Evolutionary conservation across 2,329 filamentous ascomycete species (phyloP), one percentile per base, ranked within the genome.

Genomic region (Amylocarpus encephaloides): DNA sequence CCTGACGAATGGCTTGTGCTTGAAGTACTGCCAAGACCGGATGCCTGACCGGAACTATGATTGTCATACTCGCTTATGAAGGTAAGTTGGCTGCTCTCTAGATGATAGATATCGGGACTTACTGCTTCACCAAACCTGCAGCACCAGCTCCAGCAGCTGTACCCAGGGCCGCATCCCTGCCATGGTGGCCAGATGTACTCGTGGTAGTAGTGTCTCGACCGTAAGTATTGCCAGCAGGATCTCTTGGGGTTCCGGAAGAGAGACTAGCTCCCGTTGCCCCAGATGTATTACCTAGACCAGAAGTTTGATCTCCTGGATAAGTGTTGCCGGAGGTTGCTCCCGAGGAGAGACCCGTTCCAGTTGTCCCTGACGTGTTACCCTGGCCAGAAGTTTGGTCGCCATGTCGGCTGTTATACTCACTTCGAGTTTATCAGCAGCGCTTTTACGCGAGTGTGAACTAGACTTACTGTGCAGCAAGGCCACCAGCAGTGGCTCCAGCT

Each of bases 161-260:
- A 10, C 33, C 51, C 36, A 53, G 22, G 13, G 55, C 53, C 7
- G 56, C 47, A 43, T 50, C 48, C 35, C 47, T 36, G 4, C 34
- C 34, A 16, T 36, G 34, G 11, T 36, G 34, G 34, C 34, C 9
- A 16, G 34, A 13, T 3, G 34, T 36, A 13, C 12, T 10, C 5
- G 34, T 36, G 15, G 34, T 36, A 3, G 34, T 36, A 36, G 4
- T 36, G 34, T 13, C 15, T 16, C 12, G 4, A 36, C 34, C 34
- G 34, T 26, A 26, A 26, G 22, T 26, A 7, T 26, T 26, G 22
- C 22, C 22, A 26, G 22, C 22, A 7, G 7, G 22, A 26, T 26
- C 22, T 26, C 22, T 26, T 7, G 22, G 7, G 7, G 22, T 7
- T 26, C 22, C 22, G 22, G 22, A 26, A 4, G 22, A 26, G 22